phyloP scores from a whole-genome alignment of 345 rosid genomes.

The Linum usitatissimum region DNA sequence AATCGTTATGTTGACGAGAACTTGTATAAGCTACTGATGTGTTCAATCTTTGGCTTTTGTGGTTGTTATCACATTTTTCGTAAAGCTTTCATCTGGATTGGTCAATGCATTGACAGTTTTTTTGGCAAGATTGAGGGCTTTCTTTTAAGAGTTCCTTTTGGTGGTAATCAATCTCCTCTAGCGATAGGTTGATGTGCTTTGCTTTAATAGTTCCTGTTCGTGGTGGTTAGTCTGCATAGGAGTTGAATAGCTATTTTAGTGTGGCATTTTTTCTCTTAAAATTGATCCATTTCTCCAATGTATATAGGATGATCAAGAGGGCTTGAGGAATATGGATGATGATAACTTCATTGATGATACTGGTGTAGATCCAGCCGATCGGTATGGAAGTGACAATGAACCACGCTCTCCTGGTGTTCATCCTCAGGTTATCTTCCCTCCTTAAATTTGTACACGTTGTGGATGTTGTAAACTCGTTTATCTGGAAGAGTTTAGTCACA shows the following conservation, averaged over 20 bases:
- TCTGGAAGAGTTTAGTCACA: not conserved
- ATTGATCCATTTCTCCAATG: slow-evolving; percentile 4
- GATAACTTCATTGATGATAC: slow-evolving; percentile 87
- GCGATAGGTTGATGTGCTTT: not conserved
- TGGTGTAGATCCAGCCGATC: slow-evolving; percentile 76
- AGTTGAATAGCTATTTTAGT: not conserved
- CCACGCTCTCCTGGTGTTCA: slow-evolving; percentile 47
- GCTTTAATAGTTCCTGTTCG: not conserved
- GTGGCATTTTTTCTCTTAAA: not conserved
- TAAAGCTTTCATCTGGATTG: too few species aligned
- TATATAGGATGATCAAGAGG: slow-evolving; percentile 79
- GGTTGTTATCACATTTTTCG: too few species aligned
- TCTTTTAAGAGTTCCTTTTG: too few species aligned
- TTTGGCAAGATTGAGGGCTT: too few species aligned
- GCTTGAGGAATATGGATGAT: slow-evolving; percentile 72
- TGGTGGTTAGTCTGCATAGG: not conserved
- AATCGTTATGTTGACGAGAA: not conserved
- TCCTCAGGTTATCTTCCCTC: slow-evolving; percentile 50
- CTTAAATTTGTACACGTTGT: not conserved
- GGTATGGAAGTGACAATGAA: slow-evolving; percentile 61
- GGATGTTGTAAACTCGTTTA: not conserved
- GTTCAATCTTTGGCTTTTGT: slow-evolving; percentile 5
- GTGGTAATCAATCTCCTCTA: not conserved
- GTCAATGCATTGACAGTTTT: too few species aligned
- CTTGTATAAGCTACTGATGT: slow-evolving; percentile 4